phyloP scores from a whole-genome alignment of 2,329 filamentous ascomycete species.

The Diaporthe batatas region DNA sequence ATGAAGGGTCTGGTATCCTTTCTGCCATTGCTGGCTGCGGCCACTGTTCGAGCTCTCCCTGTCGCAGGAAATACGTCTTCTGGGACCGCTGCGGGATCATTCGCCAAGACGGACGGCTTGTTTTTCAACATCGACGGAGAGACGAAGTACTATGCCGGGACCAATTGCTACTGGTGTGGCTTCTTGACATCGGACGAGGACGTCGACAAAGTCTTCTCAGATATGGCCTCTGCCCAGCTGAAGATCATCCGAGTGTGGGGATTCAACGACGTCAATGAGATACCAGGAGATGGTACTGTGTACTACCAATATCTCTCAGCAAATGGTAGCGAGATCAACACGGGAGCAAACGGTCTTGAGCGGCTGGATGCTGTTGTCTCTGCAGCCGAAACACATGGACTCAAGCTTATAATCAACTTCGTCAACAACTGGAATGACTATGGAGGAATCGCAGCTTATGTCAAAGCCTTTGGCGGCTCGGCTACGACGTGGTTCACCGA shows the following conservation, averaged over 20 bases:
- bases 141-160: conserved; percentile 62
- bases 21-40: conserved; percentile 41
- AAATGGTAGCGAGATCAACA: conserved; percentile 70
- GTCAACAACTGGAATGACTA: conserved; percentile 79
- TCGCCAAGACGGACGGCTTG: conserved; percentile 47
- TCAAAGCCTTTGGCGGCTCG: conserved; percentile 67
- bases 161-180: conserved; percentile 66
- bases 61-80: conserved; percentile 31
- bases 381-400: conserved; percentile 68
- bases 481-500: conserved; percentile 70
- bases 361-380: conserved; percentile 74
- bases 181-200: conserved; percentile 61
- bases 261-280: conserved; percentile 68
- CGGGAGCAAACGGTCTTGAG: conserved; percentile 70
- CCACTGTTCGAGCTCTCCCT: conserved; percentile 44
- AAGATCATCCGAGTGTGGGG: conserved; percentile 73
- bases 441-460: conserved; percentile 74
- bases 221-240: conserved; percentile 52
- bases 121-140: conserved; percentile 58
- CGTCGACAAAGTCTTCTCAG: conserved; percentile 55
- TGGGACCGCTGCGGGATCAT: conserved; percentile 41
- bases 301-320: conserved; percentile 67
- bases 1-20: conserved; percentile 38
- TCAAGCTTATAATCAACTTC: conserved; percentile 75
- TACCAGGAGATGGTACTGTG: conserved; percentile 52